Base-by-base conservation (phyloP, 495 filamentous ascomycete species). In the Sabuloglossum arenarium region DNA sequence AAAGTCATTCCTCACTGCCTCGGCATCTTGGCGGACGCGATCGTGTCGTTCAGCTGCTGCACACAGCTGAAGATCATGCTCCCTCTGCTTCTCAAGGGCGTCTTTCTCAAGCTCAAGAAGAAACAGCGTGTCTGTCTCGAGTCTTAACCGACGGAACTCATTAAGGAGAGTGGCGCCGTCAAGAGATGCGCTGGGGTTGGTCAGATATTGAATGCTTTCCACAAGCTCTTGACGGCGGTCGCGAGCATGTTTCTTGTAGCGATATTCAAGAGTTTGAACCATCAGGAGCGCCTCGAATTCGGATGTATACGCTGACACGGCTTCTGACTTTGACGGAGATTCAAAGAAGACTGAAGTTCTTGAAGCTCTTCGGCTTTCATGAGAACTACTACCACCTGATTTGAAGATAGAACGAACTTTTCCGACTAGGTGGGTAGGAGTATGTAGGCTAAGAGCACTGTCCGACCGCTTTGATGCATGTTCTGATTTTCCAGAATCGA, bases 1-100 rank as follows among this genome's bases (percentile, higher is more conserved):
- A 37, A 59, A 58, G 0, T 24, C 42, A n/a, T 60, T 55, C 11
- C 39, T 51, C 3, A 31, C 34, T 24, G 25, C 21, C 21, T 31
- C 32, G 12, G 85, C 85, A 27, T 75, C 73, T 56, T 78, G 71
- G 16, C 80, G 71, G 16, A 88, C 70, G 14, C 75, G 73, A 1
- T 82, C 75, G 61, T 88, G 83, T 57, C 77, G 73, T 23, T 68
- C 73, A 14, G 74, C 75, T 0, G 79, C 83, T 43, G 74, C 69
- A 42, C 79, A 78, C 16, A 90, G 74, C 1, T 82, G 77, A 49
- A 72, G 72, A 56, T 72, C 73, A 57, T 86, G 80, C 6, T 69
- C 59, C 3, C 65, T 69, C 60, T 71, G 72, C 0, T 60, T 63
- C 37, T 73, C 67, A 4, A 66, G 68, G 21, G 73, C 70, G 29